Base-by-base conservation (phyloP, 2,329 filamentous ascomycete genomes). In the Colletotrichum zoysiae region DNA sequence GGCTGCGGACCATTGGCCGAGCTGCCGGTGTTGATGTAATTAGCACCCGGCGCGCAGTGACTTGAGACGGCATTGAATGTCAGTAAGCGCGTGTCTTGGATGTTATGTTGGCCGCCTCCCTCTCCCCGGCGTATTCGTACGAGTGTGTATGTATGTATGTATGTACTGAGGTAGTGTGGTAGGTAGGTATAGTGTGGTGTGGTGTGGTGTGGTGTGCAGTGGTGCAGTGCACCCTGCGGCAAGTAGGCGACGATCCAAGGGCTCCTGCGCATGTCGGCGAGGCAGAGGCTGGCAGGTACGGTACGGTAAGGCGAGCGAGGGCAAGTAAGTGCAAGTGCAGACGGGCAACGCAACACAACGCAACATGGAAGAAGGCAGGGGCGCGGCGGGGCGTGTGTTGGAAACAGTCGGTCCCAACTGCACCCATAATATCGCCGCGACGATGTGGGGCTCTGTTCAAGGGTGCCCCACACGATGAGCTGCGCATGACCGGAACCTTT, bases 401-500 rank as follows among this genome's bases (percentile, higher is more conserved):
- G 48, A 30, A 62, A 38, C 8, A 44, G 58, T 20, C 46, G 42
- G 8, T 18, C 35, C 59, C 18, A 44, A 7, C 35, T 26, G 50
- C 12, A 26, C 30, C 68, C 57, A 57, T 38, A 59, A 63, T 68
- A 23, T 71, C 65, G 53, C 65, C 30, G 65, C 60, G 53, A 30
- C 8, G 20, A 62, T 71, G 30, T 50, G 59, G 65, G 46, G 18
- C 18, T n/a, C 18, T 16, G 35, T 38, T 48, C 23, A 48, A n/a
- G 44, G 46, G 26, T 56, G 44, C 38, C 57, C 42, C 59, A 50
- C 30, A 62, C 33, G 20, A 11, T 33, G 23, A 57, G 30, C 33
- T n/a, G 35, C 59, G 60, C 67, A 50, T 70, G 70, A 50, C 61
- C 67, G 70, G 70, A 70, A 73, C 70, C 61, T 73, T 70, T 73